These are phyloP conservation scores for Caryopteris hybrid DNA, from an alignment of 305 asterid species.

Conservation along the genomic window DNA sequence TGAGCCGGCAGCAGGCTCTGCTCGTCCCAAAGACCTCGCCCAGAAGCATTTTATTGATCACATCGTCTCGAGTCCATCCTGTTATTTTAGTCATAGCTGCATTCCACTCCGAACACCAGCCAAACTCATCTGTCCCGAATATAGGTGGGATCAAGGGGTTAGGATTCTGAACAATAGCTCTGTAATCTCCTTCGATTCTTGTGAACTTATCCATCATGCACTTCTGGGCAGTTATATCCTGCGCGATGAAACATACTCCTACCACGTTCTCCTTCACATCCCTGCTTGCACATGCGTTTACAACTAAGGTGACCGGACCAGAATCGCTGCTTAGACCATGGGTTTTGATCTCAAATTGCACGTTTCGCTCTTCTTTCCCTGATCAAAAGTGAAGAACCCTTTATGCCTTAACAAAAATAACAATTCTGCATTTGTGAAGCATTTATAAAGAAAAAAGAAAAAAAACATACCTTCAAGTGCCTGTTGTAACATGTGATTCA, in stretches of 20 bases:
- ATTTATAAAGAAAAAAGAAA: neutral
- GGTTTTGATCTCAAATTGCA: constrained; percentile 82
- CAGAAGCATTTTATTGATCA: constrained; percentile 78
- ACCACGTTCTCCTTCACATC: constrained; percentile 74
- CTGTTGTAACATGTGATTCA: constrained; percentile 63
- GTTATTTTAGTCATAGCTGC: constrained; percentile 82
- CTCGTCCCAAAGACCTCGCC: constrained; percentile 86
- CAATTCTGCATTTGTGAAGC: neutral
- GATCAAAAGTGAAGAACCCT: constrained; percentile 13
- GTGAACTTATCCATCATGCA: constrained; percentile 90
- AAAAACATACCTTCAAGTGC: constrained; percentile 65
- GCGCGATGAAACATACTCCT: constrained; percentile 90
- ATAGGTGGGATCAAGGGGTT: constrained; percentile 92
- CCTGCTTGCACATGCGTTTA: constrained; percentile 89
- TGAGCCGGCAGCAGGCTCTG: constrained; percentile 62
- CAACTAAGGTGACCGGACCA: constrained; percentile 71
- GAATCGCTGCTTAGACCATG: constrained; percentile 50
- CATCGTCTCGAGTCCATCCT: constrained; percentile 78
- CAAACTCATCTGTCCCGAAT: constrained; percentile 91
- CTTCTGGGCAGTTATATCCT: constrained; percentile 85
- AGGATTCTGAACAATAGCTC: constrained; percentile 81
- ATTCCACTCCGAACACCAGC: constrained; percentile 99
- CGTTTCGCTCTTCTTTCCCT: constrained; percentile 84
- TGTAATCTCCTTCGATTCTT: constrained; percentile 91
- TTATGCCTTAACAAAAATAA: neutral